Conservation (phyloP, 1,284 basidiomycete species). For the Vanrija sp. region DNA sequence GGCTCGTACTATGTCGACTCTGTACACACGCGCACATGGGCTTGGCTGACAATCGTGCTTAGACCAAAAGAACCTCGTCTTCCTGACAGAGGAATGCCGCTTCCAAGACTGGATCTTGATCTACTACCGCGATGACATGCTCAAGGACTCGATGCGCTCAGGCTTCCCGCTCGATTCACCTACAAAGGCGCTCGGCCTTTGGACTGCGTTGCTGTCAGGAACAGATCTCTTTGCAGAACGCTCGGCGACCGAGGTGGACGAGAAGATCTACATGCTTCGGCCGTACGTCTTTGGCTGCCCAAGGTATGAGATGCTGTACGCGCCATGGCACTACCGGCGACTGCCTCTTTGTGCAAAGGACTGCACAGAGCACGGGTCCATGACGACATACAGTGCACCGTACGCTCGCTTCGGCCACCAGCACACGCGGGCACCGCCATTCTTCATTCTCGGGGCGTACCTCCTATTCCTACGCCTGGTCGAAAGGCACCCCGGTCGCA, state of each 20-base stretch:
- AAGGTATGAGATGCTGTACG: constrained; percentile 51
- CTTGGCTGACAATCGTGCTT: not conserved
- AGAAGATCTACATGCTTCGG: constrained; percentile 53
- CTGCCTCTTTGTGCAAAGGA: constrained; percentile 40
- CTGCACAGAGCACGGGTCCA: constrained; percentile 21
- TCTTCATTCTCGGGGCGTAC: constrained; percentile 33
- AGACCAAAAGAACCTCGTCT: constrained; percentile 48
- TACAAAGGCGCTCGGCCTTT: constrained; percentile 38
- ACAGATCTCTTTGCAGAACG: constrained; percentile 34
- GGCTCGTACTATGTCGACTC: too few species aligned
- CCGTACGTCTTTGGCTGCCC: constrained; percentile 55
- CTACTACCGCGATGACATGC: constrained; percentile 44
- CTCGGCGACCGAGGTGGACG: constrained; percentile 49
- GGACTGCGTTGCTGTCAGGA: constrained; percentile 37
- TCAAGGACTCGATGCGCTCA: constrained; percentile 45
- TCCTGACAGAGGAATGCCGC: constrained; percentile 42
- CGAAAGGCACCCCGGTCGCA: constrained; percentile 36
- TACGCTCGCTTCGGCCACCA: constrained; percentile 43
- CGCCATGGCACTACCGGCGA: constrained; percentile 49
- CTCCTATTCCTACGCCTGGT: constrained; percentile 37
- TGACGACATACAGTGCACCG: constrained; percentile 26
- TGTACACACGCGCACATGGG: too few species aligned
- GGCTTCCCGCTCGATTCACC: constrained; percentile 48
- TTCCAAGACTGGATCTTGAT: constrained; percentile 40
- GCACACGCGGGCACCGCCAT: constrained; percentile 39